Evolutionary conservation across 306 rosid species (phyloP).

Genomic region (Ormosia emarginata): DNA sequence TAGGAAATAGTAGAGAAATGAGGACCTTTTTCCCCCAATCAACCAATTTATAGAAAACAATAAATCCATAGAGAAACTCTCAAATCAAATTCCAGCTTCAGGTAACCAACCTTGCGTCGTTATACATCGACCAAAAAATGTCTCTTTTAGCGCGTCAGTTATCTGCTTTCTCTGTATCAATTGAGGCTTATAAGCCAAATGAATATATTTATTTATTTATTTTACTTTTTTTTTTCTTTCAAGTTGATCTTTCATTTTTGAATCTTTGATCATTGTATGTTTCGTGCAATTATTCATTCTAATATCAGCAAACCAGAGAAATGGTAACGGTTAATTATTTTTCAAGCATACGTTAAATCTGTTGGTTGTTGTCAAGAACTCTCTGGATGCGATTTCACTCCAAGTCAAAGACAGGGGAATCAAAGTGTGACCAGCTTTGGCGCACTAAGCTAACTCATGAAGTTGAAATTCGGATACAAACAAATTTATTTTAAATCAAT

Average conservation of each 20-base stretch:
- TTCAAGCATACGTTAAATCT: constrained; percentile 10
- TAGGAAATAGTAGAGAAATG: neutral
- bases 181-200: neutral
- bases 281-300: constrained; percentile 5
- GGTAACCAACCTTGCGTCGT: no score
- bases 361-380: neutral
- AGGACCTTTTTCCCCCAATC: neutral
- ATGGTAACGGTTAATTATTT: neutral
- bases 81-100: no score
- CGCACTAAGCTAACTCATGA: neutral
- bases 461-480: neutral
- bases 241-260: neutral
- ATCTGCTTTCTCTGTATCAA: no score
- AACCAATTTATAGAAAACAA: neutral
- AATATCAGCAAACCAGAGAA: neutral
- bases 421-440: neutral
- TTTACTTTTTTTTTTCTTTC: neutral
- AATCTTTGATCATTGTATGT: neutral
- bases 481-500: neutral
- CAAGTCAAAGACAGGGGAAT: neutral
- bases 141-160: no score
- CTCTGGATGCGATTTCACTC: constrained; percentile 9
- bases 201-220: neutral
- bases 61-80: neutral
- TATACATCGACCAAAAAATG: no score